Percentiles rank a stretch among this genome's conserved stretches.
Conservation (phyloP, 2,329 filamentous ascomycete species). For the Fusarium fracticaudum region DNA sequence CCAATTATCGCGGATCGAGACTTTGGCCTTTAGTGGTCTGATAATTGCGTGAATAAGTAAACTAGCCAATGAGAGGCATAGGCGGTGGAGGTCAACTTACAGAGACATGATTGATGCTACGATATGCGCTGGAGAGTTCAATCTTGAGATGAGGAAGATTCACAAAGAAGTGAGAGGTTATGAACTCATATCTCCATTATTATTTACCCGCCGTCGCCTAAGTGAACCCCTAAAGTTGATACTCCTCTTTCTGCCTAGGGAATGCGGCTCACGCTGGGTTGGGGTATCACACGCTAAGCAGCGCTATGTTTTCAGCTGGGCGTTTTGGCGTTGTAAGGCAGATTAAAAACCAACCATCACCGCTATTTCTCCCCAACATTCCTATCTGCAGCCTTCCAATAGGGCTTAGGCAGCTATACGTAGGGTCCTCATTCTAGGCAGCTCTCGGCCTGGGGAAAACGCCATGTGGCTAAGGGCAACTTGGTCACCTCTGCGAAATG, state of each 20-base stretch:
- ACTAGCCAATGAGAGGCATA: background rate
- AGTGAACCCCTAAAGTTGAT: constrained; percentile 3
- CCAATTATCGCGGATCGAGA: constrained; percentile 57
- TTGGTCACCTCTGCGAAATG: background rate
- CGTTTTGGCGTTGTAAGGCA: constrained; percentile 30
- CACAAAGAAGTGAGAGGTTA: background rate
- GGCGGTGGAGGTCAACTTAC: background rate
- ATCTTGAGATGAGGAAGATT: background rate
- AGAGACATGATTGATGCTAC: background rate
- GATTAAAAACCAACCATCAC: constrained; percentile 6
- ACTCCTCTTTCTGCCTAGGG: background rate
- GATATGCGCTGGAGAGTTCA: background rate
- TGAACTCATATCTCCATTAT: background rate
- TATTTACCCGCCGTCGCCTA: background rate
- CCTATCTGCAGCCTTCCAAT: background rate
- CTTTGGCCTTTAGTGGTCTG: constrained; percentile 55
- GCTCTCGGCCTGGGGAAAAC: background rate
- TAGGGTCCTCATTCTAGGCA: background rate
- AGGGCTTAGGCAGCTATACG: background rate
- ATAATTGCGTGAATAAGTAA: background rate
- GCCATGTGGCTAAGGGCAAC: background rate
- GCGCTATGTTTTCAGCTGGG: constrained; percentile 40
- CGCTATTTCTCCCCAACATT: constrained; percentile 4
- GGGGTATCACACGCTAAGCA: constrained; percentile 18
- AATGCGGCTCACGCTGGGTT: background rate